Conservation (phyloP, 495 filamentous ascomycete genomes). For the Cladorrhinum samala region DNA sequence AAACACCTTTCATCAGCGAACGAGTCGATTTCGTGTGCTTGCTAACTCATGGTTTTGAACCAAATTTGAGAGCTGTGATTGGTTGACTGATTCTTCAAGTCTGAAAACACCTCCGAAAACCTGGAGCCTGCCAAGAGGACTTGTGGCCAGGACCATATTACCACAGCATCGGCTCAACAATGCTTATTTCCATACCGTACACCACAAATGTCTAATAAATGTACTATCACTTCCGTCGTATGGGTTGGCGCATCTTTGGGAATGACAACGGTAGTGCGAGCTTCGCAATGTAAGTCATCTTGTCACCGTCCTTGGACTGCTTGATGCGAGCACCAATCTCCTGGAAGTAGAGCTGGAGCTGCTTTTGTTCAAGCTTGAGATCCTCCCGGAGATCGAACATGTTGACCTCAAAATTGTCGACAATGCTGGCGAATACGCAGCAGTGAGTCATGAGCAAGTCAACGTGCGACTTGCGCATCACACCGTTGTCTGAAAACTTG, state of each 20-base stretch:
- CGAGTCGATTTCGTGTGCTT: too few relatives aligned
- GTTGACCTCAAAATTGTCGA: slow-evolving; percentile 76
- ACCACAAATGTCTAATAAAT: not conserved
- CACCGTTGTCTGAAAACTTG: slow-evolving; percentile 59
- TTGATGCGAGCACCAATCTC: slow-evolving; percentile 72
- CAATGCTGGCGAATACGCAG: slow-evolving; percentile 59
- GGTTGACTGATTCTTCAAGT: too few relatives aligned
- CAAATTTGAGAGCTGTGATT: too few relatives aligned
- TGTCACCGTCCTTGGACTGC: slow-evolving; percentile 44
- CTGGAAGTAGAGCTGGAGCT: slow-evolving; percentile 61
- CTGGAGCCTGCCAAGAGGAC: too few relatives aligned
- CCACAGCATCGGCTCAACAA: too few relatives aligned
- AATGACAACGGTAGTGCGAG: slow-evolving; percentile 78
- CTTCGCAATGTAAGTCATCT: slow-evolving; percentile 54
- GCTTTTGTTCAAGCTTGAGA: slow-evolving; percentile 63
- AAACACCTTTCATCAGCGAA: too few relatives aligned
- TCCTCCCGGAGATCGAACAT: slow-evolving; percentile 71
- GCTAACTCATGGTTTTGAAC: too few relatives aligned
- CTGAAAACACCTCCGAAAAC: not conserved
- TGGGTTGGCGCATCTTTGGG: slow-evolving; percentile 49
- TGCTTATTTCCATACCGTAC: not conserved
- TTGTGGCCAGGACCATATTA: too few relatives aligned
- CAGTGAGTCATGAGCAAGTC: slow-evolving; percentile 63
- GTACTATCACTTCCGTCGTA: not conserved
- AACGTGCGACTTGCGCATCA: slow-evolving; percentile 55